Conservation (phyloP, 495 filamentous ascomycete genomes). For the Aspergillus olivimuriae region DNA sequence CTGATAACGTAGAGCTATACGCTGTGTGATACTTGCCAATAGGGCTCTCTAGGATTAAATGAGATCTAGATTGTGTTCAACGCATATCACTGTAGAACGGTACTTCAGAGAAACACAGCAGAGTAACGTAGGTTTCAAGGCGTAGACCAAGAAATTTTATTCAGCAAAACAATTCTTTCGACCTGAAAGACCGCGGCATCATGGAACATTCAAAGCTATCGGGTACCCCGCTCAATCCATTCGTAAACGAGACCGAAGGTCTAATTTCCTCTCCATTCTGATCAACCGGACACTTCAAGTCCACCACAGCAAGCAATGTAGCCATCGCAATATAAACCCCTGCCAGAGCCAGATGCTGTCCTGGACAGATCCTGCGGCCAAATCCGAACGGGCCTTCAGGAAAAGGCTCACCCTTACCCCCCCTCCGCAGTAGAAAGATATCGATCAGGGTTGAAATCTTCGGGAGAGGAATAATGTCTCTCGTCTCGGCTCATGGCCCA, state of each 20-base stretch:
- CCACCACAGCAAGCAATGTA: constrained; percentile 12
- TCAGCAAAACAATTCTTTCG: constrained; percentile 4
- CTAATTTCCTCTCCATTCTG: constrained; percentile 6
- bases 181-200: constrained; percentile 3
- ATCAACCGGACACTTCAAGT: constrained; percentile 13
- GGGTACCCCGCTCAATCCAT: constrained; percentile 16
- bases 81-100: too few species aligned
- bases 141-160: too few species aligned
- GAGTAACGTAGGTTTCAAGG: too few species aligned
- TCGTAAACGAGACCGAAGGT: constrained; percentile 12
- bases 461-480: constrained; percentile 29
- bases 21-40: too few species aligned
- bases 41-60: too few species aligned
- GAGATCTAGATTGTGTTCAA: too few species aligned
- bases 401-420: constrained; percentile 43
- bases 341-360: constrained; percentile 13
- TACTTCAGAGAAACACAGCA: too few species aligned
- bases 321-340: constrained; percentile 16
- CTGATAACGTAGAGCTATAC: too few species aligned
- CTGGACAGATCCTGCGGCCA: constrained; percentile 27
- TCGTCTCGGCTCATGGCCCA: constrained; percentile 41
- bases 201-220: constrained; percentile 14
- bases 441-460: constrained; percentile 36
- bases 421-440: constrained; percentile 35
- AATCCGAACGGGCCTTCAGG: constrained; percentile 49